Evolutionary conservation across 2,329 filamentous ascomycete species (phyloP).

Genomic region (Xylariomycetidae sp.): DNA sequence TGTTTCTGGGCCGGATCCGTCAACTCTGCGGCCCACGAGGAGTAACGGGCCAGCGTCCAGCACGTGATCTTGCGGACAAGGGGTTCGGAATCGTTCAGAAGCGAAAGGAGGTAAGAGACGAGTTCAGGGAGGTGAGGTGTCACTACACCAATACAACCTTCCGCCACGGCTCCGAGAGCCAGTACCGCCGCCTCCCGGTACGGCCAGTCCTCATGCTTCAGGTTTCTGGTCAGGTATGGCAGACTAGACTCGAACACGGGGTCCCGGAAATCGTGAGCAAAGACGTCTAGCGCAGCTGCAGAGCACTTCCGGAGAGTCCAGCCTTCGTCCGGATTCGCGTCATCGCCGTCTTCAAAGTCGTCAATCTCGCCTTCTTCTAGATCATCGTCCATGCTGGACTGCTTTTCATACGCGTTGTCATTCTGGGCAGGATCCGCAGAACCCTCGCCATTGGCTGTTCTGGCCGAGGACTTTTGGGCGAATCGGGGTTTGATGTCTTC

Average conservation of each 20-base stretch:
- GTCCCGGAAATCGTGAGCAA: constrained; percentile 82
- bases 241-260: constrained; percentile 87
- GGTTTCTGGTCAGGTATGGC: constrained; percentile 84
- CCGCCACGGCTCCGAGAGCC: constrained; percentile 87
- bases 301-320: constrained; percentile 98
- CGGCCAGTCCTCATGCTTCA: constrained; percentile 85
- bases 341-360: constrained; percentile 67
- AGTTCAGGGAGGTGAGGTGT: constrained; percentile 86
- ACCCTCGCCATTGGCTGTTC: constrained; percentile 49
- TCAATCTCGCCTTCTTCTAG: constrained; percentile 85
- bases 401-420: constrained; percentile 49
- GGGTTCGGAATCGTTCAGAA: constrained; percentile 78
- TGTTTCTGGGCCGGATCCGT: constrained; percentile 60
- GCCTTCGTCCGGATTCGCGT: constrained; percentile 77
- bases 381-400: constrained; percentile 61
- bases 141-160: constrained; percentile 87
- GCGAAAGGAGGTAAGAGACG: constrained; percentile 80
- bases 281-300: constrained; percentile 87
- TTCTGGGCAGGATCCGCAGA: constrained; percentile 47
- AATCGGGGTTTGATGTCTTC: constrained; percentile 93
- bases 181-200: constrained; percentile 91
- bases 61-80: constrained; percentile 96
- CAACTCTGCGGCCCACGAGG: constrained; percentile 80
- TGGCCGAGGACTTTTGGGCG: constrained; percentile 61
- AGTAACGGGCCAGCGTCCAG: constrained; percentile 94